Percentiles rank a stretch among this genome's conserved stretches.
phyloP scores from a whole-genome alignment of 805 yeast species.

The Ascoidea tarda region DNA sequence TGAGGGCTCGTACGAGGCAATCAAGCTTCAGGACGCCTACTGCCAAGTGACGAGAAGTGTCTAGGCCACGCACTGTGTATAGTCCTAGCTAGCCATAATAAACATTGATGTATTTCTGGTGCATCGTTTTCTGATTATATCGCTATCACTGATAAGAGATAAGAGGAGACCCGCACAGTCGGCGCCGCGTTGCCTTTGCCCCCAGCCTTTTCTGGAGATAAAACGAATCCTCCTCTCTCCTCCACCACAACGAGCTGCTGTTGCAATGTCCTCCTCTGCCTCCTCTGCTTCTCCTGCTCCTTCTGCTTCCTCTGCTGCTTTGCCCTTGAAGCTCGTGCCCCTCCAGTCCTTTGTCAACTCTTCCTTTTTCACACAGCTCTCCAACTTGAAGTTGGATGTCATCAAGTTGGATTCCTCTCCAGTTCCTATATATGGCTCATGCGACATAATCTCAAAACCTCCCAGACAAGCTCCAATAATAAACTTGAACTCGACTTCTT shows the following conservation, averaged over 20 bases:
- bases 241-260: background rate
- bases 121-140: background rate
- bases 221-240: no score
- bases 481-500: slow-evolving; percentile 20
- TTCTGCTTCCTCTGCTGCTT: background rate
- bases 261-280: background rate
- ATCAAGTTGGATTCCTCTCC: slow-evolving; percentile 46
- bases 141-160: background rate
- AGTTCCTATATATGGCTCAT: slow-evolving; percentile 22
- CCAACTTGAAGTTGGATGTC: slow-evolving; percentile 60
- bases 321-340: slow-evolving; percentile 26
- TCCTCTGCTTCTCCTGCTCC: slow-evolving; percentile 5
- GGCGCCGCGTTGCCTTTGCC: background rate
- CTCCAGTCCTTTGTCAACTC: slow-evolving; percentile 71
- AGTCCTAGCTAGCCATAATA: no score
- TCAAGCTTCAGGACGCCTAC: slow-evolving; percentile 73
- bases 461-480: slow-evolving; percentile 18
- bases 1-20: slow-evolving; percentile 91
- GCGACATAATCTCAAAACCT: slow-evolving; percentile 17
- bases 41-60: slow-evolving; percentile 27
- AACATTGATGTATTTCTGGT: background rate
- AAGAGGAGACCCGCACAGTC: background rate
- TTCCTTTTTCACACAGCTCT: slow-evolving; percentile 67
- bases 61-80: background rate
- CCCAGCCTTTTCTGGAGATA: background rate